Conservation (phyloP, 139 green algal species). For the Tetradesmus lagerheimii region DNA sequence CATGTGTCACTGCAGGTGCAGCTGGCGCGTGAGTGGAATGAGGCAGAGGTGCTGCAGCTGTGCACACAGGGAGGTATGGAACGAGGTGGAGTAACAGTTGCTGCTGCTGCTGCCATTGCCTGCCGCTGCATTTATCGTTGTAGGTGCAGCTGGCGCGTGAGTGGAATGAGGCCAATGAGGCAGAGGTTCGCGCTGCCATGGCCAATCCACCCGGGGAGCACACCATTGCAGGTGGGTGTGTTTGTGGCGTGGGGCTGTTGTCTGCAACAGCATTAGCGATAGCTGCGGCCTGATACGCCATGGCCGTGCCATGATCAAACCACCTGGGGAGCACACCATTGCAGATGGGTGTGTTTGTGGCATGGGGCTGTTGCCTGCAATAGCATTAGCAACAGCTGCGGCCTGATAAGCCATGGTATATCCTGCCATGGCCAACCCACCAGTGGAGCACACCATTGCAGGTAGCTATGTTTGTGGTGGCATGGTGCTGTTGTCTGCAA, state of each 20-base stretch:
- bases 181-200: conserved; percentile 9
- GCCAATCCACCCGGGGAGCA: not conserved
- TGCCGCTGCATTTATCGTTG: not conserved
- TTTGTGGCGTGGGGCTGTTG: no score
- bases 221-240: conserved; percentile 19
- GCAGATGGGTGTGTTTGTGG: no score
- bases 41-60: not conserved
- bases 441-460: conserved; percentile 22
- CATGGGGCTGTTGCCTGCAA: no score
- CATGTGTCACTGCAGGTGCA: not conserved
- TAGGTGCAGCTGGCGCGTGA: not conserved
- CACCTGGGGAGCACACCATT: no score
- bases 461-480: no score
- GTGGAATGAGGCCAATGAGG: conserved; percentile 7
- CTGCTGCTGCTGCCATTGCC: not conserved
- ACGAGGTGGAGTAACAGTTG: not conserved
- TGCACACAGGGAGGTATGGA: no score
- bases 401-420: no score
- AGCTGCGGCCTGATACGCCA: no score
- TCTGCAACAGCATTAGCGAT: no score
- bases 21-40: conserved; percentile 4
- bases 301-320: no score
- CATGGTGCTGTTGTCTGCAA: not conserved
- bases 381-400: no score
- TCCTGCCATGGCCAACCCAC: not conserved